Percentiles rank a stretch among this genome's conserved stretches.
These are phyloP conservation scores for Pleurotus sapidus DNA, from an alignment of 768 basidiomycete genomes.

Conservation along the genomic window DNA sequence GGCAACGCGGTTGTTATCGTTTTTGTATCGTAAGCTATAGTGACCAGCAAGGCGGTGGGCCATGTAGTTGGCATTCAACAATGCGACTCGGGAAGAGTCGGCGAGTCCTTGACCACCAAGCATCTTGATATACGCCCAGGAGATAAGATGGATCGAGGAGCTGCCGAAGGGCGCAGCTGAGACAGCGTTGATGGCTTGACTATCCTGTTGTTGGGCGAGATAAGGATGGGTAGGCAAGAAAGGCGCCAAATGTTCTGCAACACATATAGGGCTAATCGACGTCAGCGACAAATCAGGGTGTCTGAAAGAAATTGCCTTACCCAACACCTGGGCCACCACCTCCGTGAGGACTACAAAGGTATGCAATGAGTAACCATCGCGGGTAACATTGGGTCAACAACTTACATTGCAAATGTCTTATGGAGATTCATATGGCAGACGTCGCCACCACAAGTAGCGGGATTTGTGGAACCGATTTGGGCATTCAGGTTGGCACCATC, in stretches of 20 bases:
- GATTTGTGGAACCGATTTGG: slow-evolving; percentile 90
- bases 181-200: slow-evolving; percentile 74
- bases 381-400: not conserved
- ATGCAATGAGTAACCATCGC: not conserved
- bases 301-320: slow-evolving; percentile 33
- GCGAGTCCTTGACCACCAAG: slow-evolving; percentile 91
- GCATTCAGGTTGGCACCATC: slow-evolving; percentile 97
- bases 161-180: slow-evolving; percentile 93
- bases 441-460: slow-evolving; percentile 94
- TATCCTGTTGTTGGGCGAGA: slow-evolving; percentile 37
- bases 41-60: slow-evolving; percentile 80
- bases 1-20: slow-evolving; percentile 87
- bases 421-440: slow-evolving; percentile 98
- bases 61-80: slow-evolving; percentile 98
- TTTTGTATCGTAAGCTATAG: slow-evolving; percentile 88
- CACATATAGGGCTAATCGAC: slow-evolving; percentile 76
- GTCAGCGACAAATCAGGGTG: slow-evolving; percentile 9
- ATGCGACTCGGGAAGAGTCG: slow-evolving; percentile 80
- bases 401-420: slow-evolving; percentile 95
- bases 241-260: slow-evolving; percentile 87
- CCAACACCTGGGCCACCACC: slow-evolving; percentile 97
- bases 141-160: slow-evolving; percentile 92
- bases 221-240: slow-evolving; percentile 92
- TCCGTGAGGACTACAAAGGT: slow-evolving; percentile 75
- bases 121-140: slow-evolving; percentile 99